Conservation (phyloP, 2,329 filamentous ascomycete genomes). For the Sporothrix pallida region DNA sequence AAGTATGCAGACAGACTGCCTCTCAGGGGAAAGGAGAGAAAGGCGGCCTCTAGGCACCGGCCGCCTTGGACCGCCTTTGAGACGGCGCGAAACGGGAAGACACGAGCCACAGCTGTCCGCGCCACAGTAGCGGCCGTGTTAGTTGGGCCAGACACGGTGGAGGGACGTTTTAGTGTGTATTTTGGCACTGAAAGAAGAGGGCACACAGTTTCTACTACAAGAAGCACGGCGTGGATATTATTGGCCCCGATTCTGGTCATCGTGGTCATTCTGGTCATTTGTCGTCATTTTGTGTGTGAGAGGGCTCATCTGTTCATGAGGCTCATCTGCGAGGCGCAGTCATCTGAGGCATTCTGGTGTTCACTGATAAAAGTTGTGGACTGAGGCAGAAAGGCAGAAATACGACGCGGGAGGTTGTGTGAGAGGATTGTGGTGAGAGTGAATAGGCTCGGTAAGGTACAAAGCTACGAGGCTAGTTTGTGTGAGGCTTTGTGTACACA, state of each 20-base stretch:
- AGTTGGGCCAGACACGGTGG: conserved; percentile 15
- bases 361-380: no score
- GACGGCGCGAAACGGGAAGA: conserved; percentile 29
- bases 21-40: neutral
- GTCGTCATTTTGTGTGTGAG: neutral
- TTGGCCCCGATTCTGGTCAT: conserved; percentile 23
- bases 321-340: conserved; percentile 22
- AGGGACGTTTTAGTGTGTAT: neutral
- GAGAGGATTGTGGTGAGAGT: neutral
- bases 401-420: neutral
- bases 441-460: neutral
- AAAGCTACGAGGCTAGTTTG: neutral
- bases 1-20: neutral
- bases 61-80: conserved; percentile 17
- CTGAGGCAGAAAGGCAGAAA: conserved; percentile 8
- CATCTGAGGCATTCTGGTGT: neutral
- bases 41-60: conserved; percentile 42
- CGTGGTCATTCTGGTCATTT: neutral
- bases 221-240: conserved; percentile 12
- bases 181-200: no score
- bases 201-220: neutral
- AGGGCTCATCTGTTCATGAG: neutral
- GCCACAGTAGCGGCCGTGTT: conserved; percentile 27
- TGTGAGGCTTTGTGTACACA: neutral
- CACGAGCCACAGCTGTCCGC: conserved; percentile 32